A percentile compares a stretch with the other conserved stretches of the same genome.
phyloP scores from a whole-genome alignment of 371 early-diverging fungal species.

The Coemansia sp. region DNA sequence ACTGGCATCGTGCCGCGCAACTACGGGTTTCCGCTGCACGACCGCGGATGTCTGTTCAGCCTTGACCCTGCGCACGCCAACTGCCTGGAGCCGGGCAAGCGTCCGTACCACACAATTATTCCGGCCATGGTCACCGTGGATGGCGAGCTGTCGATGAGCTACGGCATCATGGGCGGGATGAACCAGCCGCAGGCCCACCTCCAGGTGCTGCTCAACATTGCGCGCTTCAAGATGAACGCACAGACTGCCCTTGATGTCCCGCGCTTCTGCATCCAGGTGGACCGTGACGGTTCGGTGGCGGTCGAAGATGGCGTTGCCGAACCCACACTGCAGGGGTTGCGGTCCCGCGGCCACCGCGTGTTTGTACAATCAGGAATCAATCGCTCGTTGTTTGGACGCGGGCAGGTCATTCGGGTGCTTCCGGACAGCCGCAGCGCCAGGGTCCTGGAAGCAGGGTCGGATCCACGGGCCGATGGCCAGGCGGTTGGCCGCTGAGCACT shows the following conservation, averaged over 20 bases:
- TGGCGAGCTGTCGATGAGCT: slow-evolving; percentile 55
- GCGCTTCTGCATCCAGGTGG: slow-evolving; percentile 61
- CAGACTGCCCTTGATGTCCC: slow-evolving; percentile 75
- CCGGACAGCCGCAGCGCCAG: slow-evolving; percentile 52
- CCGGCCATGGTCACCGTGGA: slow-evolving; percentile 65
- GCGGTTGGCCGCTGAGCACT: slow-evolving; percentile 50
- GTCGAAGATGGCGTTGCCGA: slow-evolving; percentile 64
- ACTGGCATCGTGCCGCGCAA: slow-evolving; percentile 59
- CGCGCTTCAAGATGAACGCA: slow-evolving; percentile 59
- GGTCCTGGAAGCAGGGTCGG: slow-evolving; percentile 66
- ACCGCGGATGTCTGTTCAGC: slow-evolving; percentile 70
- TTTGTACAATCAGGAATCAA: slow-evolving; percentile 48
- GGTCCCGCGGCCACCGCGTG: slow-evolving; percentile 64
- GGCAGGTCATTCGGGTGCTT: slow-evolving; percentile 60
- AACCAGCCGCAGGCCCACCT: slow-evolving; percentile 87
- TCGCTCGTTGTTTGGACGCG: slow-evolving; percentile 70
- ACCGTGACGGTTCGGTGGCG: slow-evolving; percentile 55
- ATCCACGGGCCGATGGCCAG: slow-evolving; percentile 71
- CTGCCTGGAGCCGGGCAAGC: slow-evolving; percentile 67
- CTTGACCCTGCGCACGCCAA: slow-evolving; percentile 66
- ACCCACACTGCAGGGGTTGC: slow-evolving; percentile 52
- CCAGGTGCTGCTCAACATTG: slow-evolving; percentile 71
- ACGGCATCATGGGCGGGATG: slow-evolving; percentile 60
- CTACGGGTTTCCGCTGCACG: slow-evolving; percentile 74
- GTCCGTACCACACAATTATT: slow-evolving; percentile 87